Evolutionary conservation across 345 rosid genomes (phyloP).

Genomic region (Atalantia buxifolia): DNA sequence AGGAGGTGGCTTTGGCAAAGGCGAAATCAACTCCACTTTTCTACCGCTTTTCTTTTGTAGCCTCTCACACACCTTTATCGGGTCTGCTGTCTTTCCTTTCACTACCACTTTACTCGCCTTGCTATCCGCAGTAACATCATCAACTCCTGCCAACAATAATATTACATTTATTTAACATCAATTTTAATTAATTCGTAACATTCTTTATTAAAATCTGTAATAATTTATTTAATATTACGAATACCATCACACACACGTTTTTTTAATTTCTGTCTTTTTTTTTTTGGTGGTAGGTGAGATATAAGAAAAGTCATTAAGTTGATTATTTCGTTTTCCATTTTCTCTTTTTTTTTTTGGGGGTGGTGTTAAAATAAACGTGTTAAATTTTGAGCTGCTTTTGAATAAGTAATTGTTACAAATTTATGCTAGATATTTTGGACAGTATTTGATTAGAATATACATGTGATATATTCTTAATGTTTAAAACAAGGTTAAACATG

Average conservation of each 20-base stretch:
- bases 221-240: too few species aligned
- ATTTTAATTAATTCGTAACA: background rate
- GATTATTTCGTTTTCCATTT: background rate
- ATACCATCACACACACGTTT: background rate
- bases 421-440: too few species aligned
- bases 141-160: constrained; percentile 42
- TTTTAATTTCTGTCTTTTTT: too few species aligned
- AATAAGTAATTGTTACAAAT: background rate
- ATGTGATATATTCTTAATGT: background rate
- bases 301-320: background rate
- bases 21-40: constrained; percentile 68
- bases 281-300: background rate
- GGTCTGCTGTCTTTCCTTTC: constrained; percentile 68
- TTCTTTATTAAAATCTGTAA: background rate
- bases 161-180: too few species aligned
- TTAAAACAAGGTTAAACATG: background rate
- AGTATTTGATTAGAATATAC: background rate
- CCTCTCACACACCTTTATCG: constrained; percentile 55
- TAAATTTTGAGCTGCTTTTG: background rate
- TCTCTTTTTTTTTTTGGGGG: background rate
- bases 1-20: constrained; percentile 47
- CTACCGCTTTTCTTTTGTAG: constrained; percentile 63
- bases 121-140: constrained; percentile 52
- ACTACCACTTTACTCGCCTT: constrained; percentile 68
- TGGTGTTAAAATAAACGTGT: background rate